Conservation (phyloP, 768 basidiomycete species). For the Neoboletus subvelutipes region DNA sequence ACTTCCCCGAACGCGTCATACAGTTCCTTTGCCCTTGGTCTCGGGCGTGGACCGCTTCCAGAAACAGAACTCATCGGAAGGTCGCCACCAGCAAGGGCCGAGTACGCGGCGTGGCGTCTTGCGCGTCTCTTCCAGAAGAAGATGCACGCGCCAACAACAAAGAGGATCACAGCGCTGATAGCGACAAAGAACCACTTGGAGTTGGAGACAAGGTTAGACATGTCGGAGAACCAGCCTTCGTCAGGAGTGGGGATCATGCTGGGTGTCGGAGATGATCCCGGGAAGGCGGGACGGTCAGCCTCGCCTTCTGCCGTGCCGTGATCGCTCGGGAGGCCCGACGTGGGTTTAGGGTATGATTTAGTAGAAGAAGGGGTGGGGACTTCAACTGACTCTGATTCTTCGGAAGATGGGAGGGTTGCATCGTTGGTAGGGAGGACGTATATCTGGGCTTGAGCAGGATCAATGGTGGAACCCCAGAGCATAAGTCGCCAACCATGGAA, state of each 20-base stretch:
- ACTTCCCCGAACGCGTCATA: slow-evolving; percentile 96
- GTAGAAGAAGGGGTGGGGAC: slow-evolving; percentile 44
- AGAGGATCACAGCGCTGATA: slow-evolving; percentile 72
- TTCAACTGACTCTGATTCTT: slow-evolving; percentile 41
- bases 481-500: slow-evolving; percentile 93
- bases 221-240: slow-evolving; percentile 81
- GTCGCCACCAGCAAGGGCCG: slow-evolving; percentile 61
- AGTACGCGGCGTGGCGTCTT: slow-evolving; percentile 49
- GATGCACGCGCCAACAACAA: slow-evolving; percentile 62
- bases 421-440: slow-evolving; percentile 61
- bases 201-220: slow-evolving; percentile 68
- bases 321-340: slow-evolving; percentile 82
- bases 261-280: slow-evolving; percentile 35
- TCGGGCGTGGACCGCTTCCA: slow-evolving; percentile 32
- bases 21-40: slow-evolving; percentile 76
- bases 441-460: slow-evolving; percentile 60
- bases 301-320: slow-evolving; percentile 81
- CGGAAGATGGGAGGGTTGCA: slow-evolving; percentile 47
- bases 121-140: slow-evolving; percentile 78
- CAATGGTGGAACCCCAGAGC: slow-evolving; percentile 86
- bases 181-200: slow-evolving; percentile 92
- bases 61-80: slow-evolving; percentile 75
- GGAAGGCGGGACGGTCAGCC: slow-evolving; percentile 72
- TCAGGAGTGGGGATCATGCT: slow-evolving; percentile 62
- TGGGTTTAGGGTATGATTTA: slow-evolving; percentile 80